These are phyloP conservation scores for Penicillium digitatum DNA, from an alignment of 2,329 filamentous ascomycete species.

Conservation along the genomic window DNA sequence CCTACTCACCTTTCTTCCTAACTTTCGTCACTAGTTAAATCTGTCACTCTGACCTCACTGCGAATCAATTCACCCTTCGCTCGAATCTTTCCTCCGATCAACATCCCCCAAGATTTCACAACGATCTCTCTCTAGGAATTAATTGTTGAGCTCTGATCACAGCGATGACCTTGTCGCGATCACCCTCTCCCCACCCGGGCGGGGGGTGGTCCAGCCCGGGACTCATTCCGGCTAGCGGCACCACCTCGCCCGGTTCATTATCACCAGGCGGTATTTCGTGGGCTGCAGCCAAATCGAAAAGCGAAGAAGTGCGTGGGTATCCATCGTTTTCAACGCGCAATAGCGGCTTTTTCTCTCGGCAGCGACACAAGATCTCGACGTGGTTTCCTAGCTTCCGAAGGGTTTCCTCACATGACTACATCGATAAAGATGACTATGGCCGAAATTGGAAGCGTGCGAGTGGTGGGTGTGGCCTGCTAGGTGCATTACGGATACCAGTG, in stretches of 20 bases:
- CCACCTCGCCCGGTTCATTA: conserved; percentile 53
- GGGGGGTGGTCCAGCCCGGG: conserved; percentile 87
- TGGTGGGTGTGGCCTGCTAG: conserved; percentile 30
- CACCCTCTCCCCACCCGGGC: conserved; percentile 76
- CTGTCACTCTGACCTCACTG: conserved; percentile 18
- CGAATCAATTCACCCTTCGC: conserved; percentile 1
- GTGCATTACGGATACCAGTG: conserved; percentile 48
- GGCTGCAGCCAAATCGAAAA: conserved; percentile 77
- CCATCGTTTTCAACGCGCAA: conserved; percentile 76
- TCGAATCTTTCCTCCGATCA: neutral
- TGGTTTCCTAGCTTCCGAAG: conserved; percentile 70
- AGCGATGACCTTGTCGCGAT: conserved; percentile 81
- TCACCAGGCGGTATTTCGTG: conserved; percentile 58
- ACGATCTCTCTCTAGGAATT: neutral
- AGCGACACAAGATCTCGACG: conserved; percentile 75
- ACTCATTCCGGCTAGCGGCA: conserved; percentile 67
- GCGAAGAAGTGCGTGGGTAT: conserved; percentile 67
- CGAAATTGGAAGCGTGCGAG: conserved; percentile 45
- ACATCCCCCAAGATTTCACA: neutral
- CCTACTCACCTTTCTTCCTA: neutral
- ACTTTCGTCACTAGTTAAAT: conserved; percentile 5
- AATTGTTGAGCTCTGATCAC: conserved; percentile 45
- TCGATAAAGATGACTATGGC: conserved; percentile 69
- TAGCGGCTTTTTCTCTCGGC: conserved; percentile 80
- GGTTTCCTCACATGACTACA: conserved; percentile 45